Base-by-base conservation (phyloP, 208 protist species). In the Leishmania turanica region DNA sequence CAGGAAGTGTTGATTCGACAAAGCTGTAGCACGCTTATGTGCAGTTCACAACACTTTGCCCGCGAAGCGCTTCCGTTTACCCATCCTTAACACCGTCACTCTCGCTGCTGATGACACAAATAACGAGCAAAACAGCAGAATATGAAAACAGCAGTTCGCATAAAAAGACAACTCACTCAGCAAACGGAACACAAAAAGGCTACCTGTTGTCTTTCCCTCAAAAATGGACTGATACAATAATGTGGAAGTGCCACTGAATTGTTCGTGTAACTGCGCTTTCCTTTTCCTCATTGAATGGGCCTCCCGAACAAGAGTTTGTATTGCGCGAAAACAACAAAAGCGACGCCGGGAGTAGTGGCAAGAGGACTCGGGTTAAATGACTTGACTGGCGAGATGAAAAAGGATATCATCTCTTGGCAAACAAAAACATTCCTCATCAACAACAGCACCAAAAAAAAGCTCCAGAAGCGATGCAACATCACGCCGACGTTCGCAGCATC, bases 111-210 rank as follows among this genome's bases (percentile, higher is more conserved):
- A 73, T 53, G 27, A n/a, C 34, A 27, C 34, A 47, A 66, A 60
- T 47, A 40, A 15, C 19, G 34, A 76, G 56, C n/a, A 65, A 81
- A 49, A 13, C 40, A 76, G 83, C 53, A 83, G 73, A 75, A 60
- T n/a, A 51, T 34, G 24, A 73, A 73, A 34, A 73, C 69, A 73
- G 45, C 42, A 73, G 69, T 34, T 54, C 45, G 45, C 37, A 53
- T 73, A 2, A 42, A 45, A 73, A 73, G 45, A 53, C 42, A 27
- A 27, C 40, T 15, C 40, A 53, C 66, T 51, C 42, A 37, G n/a
- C 51, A 47, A 6, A 51, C 27, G 9, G 21, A 76, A 77, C 68
- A 77, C 8, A 65, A 68, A 68, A 45, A 76, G 9, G 31, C 1
- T 21, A 66, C 56, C 53, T 53, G 34, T 53, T 62, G 45, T 3